phyloP scores from a whole-genome alignment of 176 grass and related monocot genomes.

The Aegilops bicornis region DNA sequence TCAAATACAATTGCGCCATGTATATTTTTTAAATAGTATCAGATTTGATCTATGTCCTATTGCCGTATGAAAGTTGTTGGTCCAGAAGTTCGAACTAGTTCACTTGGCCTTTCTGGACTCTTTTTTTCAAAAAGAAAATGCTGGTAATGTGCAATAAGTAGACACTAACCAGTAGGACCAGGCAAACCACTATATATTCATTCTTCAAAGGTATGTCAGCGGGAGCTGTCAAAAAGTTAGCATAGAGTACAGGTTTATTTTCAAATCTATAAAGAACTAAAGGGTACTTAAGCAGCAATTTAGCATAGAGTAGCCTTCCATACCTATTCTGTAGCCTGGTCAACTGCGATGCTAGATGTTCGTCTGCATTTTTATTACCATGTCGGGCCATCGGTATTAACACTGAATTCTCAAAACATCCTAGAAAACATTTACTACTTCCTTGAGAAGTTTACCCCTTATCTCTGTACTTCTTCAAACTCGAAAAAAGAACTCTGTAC shows the following conservation, averaged over 20 bases:
- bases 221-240: not conserved
- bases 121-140: not conserved
- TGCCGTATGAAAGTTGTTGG: not conserved
- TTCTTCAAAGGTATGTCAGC: constrained; percentile 5
- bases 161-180: not conserved
- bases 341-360: not conserved
- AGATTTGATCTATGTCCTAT: constrained; percentile 9
- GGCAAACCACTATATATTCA: not conserved
- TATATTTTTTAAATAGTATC: not conserved
- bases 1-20: not conserved
- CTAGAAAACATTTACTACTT: not conserved
- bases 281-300: not conserved
- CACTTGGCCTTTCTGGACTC: not conserved
- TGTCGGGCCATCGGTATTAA: not conserved
- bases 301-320: not conserved
- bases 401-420: constrained; percentile 5
- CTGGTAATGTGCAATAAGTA: not conserved
- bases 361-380: not conserved
- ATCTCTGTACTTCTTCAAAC: not conserved
- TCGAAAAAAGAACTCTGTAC: not conserved
- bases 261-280: not conserved
- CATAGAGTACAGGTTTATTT: not conserved
- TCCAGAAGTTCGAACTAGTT: not conserved
- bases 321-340: not conserved
- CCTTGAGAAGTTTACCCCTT: not conserved